phyloP scores from a whole-genome alignment of 2,329 filamentous ascomycete genomes.

The Alternaria arborescens region DNA sequence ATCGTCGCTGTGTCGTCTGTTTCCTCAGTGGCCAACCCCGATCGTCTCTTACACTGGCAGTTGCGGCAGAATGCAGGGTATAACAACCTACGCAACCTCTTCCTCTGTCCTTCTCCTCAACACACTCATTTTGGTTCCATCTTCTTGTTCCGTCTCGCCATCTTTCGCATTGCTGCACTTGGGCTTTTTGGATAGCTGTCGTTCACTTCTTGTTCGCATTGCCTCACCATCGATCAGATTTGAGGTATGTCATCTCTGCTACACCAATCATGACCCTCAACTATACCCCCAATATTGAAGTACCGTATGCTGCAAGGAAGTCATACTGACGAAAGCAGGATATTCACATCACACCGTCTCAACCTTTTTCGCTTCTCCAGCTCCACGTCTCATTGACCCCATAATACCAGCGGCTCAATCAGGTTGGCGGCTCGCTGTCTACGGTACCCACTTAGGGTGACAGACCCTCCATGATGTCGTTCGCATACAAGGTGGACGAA shows the following conservation, averaged over 20 bases:
- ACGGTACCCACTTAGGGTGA: constrained; percentile 14
- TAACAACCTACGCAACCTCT: constrained; percentile 27
- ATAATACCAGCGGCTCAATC: constrained; percentile 11
- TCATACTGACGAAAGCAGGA: constrained; percentile 27
- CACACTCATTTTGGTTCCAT: constrained; percentile 52
- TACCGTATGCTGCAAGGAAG: neutral
- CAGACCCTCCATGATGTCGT: constrained; percentile 36
- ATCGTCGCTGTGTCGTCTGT: constrained; percentile 10
- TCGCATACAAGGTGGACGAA: constrained; percentile 53
- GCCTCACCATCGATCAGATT: constrained; percentile 40
- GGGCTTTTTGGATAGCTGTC: constrained; percentile 52
- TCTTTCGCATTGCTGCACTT: constrained; percentile 50
- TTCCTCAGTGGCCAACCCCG: constrained; percentile 20
- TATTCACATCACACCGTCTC: constrained; percentile 53
- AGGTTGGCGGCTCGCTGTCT: constrained; percentile 18
- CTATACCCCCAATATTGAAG: neutral
- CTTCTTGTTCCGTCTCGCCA: constrained; percentile 45
- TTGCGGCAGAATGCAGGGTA: constrained; percentile 32
- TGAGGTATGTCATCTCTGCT: constrained; percentile 35
- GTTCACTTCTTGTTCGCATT: constrained; percentile 44
- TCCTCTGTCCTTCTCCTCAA: constrained; percentile 27
- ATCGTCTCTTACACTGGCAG: constrained; percentile 22
- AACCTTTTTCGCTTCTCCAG: constrained; percentile 31
- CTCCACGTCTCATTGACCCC: constrained; percentile 19
- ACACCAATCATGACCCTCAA: neutral